Percentiles rank a stretch among this genome's conserved stretches.
Conservation (phyloP, 1,284 basidiomycete species). For the Cystobasidium slooffiae region DNA sequence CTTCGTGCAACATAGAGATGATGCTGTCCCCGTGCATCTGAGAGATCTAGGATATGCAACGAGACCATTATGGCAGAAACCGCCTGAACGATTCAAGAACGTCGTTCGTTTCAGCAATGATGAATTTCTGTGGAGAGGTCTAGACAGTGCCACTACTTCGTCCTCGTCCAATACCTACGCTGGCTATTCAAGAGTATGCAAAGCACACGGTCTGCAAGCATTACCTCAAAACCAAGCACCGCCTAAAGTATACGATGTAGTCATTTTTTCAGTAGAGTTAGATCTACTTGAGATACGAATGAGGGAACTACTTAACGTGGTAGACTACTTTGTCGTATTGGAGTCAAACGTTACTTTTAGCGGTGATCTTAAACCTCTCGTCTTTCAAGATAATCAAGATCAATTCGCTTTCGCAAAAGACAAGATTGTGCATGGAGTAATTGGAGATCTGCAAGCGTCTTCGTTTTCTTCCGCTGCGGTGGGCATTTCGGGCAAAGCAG, state of each 20-base stretch:
- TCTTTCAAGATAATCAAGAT: constrained; percentile 61
- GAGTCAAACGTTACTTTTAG: constrained; percentile 70
- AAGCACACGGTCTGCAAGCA: constrained; percentile 18
- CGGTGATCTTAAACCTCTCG: constrained; percentile 65
- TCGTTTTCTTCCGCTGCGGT: neutral
- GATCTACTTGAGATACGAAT: constrained; percentile 72
- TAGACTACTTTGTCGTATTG: constrained; percentile 69
- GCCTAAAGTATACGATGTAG: constrained; percentile 38
- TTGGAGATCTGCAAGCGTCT: constrained; percentile 19
- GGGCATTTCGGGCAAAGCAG: neutral
- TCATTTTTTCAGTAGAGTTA: constrained; percentile 63
- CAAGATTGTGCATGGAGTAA: constrained; percentile 63
- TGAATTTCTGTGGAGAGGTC: neutral
- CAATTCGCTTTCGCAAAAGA: constrained; percentile 63
- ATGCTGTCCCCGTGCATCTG: constrained; percentile 38
- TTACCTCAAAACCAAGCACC: neutral
- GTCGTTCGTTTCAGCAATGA: neutral
- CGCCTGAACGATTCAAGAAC: neutral
- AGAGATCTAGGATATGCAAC: constrained; percentile 35
- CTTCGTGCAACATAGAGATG: constrained; percentile 23
- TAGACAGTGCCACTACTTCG: neutral
- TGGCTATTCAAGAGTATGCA: constrained; percentile 4
- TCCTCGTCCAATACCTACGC: neutral
- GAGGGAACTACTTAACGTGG: constrained; percentile 67
- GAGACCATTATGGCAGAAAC: constrained; percentile 23